Conservation (phyloP, 495 filamentous ascomycete species). For the Haplographium delicatum region DNA sequence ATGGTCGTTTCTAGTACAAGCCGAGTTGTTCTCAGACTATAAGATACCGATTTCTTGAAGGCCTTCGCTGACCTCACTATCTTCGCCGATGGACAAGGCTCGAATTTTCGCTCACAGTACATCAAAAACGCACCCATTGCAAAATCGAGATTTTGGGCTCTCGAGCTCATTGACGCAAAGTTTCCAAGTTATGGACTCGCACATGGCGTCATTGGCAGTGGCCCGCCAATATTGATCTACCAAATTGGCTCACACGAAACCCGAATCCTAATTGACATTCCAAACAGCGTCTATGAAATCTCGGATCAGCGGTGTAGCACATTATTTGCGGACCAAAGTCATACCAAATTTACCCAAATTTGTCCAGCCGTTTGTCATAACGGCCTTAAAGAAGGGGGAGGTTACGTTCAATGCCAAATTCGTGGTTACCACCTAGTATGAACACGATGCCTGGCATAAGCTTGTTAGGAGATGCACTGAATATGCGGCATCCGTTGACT, state of each 20-base stretch:
- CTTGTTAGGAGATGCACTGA: constrained; percentile 74
- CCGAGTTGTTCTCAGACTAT: too few relatives aligned
- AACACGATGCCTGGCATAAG: constrained; percentile 67
- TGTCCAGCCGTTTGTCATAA: constrained; percentile 63
- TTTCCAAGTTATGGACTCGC: constrained; percentile 68
- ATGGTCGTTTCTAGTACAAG: too few relatives aligned
- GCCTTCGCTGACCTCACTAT: constrained; percentile 82
- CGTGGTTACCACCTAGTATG: constrained; percentile 68
- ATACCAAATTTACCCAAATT: constrained; percentile 65
- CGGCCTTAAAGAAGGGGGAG: constrained; percentile 71
- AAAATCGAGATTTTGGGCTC: constrained; percentile 75
- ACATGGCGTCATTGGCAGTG: constrained; percentile 77
- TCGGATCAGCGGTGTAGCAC: constrained; percentile 72
- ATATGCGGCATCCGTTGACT: constrained; percentile 78
- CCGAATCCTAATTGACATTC: constrained; percentile 79
- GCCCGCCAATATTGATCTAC: constrained; percentile 80
- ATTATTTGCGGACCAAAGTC: constrained; percentile 70
- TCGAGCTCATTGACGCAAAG: constrained; percentile 79
- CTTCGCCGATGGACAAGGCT: constrained; percentile 85
- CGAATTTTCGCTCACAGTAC: constrained; percentile 79
- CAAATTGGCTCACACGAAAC: constrained; percentile 95
- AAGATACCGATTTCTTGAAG: too few relatives aligned
- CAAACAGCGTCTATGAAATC: constrained; percentile 63
- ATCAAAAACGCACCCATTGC: constrained; percentile 61
- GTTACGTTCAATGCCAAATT: constrained; percentile 82